Base-by-base conservation (phyloP, 1,284 basidiomycete species). In the Lignosus rhinocerotis region DNA sequence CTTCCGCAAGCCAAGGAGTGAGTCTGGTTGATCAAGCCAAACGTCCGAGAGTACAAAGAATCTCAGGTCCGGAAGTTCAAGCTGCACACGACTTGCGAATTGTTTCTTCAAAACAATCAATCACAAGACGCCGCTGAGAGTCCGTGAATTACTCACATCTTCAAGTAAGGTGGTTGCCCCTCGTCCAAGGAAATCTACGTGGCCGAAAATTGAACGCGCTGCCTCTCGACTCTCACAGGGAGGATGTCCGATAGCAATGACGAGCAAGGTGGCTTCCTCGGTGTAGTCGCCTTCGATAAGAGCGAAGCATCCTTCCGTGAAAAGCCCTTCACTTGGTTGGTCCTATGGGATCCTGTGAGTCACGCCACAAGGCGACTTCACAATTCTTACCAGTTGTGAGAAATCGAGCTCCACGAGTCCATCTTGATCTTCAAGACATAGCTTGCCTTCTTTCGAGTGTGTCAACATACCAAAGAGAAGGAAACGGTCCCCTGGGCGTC, bases 281-380 rank as follows among this genome's bases (percentile, higher is more conserved):
- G 93, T 98, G 71, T 98, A 99, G 69, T 96, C 93, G 34, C 97
- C 97, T 75, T 99, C 97, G 0, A 98, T 87, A 9, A 99, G 82
- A 1, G 95, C 93, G 74, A 98, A 91, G 60, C 90, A 94, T 0
- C 97, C 97, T 73, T 99, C 96, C 0, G 96, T 98, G 70, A 98
- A 99, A 14, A 99, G 75, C 0, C 97, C 97, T 72, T 98, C 96
- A 45, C 95, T 94, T 6, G 96, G 96, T 60, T 87, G 85, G 60
- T 93, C 92, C 94, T 95, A 63, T 34, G 50, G 36, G 8, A 16
- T 36, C 11, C 6, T 11, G 11, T 32, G 17, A 17, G 12, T n/a
- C 25, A 30, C 25, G 17, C 11, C 5, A 1, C 8, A 42, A 42
- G 39, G 8, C 11, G n/a, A 42, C 14, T 8, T 11, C 11, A 41